These are phyloP conservation scores for Aspergillus niger DNA, from an alignment of 2,329 filamentous ascomycete species.

Conservation along the genomic window DNA sequence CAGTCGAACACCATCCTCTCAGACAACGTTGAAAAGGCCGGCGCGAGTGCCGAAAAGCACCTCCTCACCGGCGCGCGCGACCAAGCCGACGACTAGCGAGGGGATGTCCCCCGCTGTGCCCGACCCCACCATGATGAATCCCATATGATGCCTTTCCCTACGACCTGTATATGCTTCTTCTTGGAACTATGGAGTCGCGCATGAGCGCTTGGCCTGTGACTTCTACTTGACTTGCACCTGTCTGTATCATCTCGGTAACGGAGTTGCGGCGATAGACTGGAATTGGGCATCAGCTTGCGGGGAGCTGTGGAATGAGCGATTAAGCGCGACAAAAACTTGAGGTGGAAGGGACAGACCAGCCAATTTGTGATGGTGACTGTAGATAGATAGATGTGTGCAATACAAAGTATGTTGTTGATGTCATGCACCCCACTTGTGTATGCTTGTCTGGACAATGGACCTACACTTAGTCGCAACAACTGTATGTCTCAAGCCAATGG, in stretches of 20 bases:
- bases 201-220: not conserved
- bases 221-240: not conserved
- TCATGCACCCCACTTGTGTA: not conserved
- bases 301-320: not conserved
- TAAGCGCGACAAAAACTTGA: not conserved
- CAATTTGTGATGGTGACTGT: not conserved
- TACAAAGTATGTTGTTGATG: not conserved
- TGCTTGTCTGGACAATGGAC: not conserved
- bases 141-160: slow-evolving; percentile 29
- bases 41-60: slow-evolving; percentile 9
- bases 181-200: not conserved
- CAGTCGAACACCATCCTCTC: slow-evolving; percentile 30
- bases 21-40: slow-evolving; percentile 11
- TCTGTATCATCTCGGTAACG: not conserved
- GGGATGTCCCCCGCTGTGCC: slow-evolving; percentile 29
- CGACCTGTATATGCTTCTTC: slow-evolving; percentile 7
- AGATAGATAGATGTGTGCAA: not conserved
- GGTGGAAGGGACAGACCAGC: not conserved
- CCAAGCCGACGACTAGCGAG: slow-evolving; percentile 11
- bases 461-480: not conserved
- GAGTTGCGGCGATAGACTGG: not conserved
- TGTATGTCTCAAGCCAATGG: not conserved
- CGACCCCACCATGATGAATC: slow-evolving; percentile 37
- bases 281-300: not conserved
- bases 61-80: slow-evolving; percentile 7